Evolutionary conservation across 805 yeast species (phyloP).

Genomic region (Starmerella floricola): DNA sequence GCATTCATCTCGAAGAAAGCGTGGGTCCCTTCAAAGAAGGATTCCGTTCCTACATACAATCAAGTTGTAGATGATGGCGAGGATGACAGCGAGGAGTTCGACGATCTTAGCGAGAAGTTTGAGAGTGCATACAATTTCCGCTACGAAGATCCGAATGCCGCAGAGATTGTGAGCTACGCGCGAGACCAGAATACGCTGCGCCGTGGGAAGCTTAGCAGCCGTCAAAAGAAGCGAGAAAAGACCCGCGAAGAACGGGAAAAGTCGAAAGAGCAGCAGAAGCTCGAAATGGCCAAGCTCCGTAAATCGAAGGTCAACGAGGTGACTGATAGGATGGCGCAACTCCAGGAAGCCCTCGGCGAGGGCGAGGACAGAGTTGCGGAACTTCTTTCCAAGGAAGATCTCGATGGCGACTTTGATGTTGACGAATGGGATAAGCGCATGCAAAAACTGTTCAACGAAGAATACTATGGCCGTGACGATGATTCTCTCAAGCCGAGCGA

Average conservation of each 20-base stretch:
- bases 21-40: constrained; percentile 67
- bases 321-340: constrained; percentile 53
- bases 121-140: constrained; percentile 92
- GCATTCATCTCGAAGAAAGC: constrained; percentile 68
- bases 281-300: constrained; percentile 56
- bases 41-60: constrained; percentile 25
- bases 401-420: constrained; percentile 81
- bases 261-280: constrained; percentile 45
- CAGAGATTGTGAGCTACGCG: constrained; percentile 87
- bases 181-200: constrained; percentile 84
- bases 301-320: constrained; percentile 65
- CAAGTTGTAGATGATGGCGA: constrained; percentile 38
- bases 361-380: constrained; percentile 43
- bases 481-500: background rate
- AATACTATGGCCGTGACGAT: constrained; percentile 47
- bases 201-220: constrained; percentile 56
- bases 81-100: constrained; percentile 77
- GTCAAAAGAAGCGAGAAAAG: constrained; percentile 73
- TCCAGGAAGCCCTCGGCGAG: constrained; percentile 56
- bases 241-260: constrained; percentile 43
- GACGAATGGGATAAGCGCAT: constrained; percentile 83
- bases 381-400: constrained; percentile 57
- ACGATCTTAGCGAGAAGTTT: constrained; percentile 79
- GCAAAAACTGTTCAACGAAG: constrained; percentile 76
- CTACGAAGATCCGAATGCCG: constrained; percentile 81